Conservation (phyloP, 257 asterid species). For the Scutellaria barbata region DNA sequence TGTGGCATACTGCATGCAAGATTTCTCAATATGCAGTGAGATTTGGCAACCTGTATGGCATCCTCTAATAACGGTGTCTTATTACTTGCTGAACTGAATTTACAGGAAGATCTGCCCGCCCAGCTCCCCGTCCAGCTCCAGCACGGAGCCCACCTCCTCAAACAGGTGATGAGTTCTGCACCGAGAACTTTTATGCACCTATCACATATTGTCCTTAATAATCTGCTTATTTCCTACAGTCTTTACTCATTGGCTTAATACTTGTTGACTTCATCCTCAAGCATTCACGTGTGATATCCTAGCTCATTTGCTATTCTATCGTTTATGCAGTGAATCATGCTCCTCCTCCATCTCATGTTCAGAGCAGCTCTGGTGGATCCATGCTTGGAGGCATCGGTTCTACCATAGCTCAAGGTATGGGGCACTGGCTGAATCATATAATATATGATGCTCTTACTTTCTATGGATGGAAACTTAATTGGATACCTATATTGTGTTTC, state of each 20-base stretch:
- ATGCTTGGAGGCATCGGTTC: constrained; percentile 65
- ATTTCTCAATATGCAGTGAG: background rate
- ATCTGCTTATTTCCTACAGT: background rate
- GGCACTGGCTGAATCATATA: background rate
- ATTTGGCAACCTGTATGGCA: background rate
- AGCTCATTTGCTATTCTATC: constrained; percentile 15
- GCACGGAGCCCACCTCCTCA: constrained; percentile 62
- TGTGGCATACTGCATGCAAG: background rate
- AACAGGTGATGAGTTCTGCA: constrained; percentile 42
- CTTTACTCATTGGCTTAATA: background rate
- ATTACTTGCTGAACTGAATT: background rate
- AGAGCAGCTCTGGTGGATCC: constrained; percentile 70
- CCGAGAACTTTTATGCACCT: background rate
- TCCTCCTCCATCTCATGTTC: constrained; percentile 82
- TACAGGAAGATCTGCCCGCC: constrained; percentile 87
- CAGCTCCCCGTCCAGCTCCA: constrained; percentile 73
- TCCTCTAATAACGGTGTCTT: background rate
- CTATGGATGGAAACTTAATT: background rate
- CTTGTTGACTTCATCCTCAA: background rate
- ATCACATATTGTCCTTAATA: too few relatives aligned
- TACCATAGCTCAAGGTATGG: constrained; percentile 74
- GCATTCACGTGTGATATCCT: background rate
- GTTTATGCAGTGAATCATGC: constrained; percentile 56
- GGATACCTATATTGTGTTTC: background rate
- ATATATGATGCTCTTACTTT: background rate